Evolutionary conservation across 1,139 yeast genomes (phyloP).

Genomic region (Yamadazyma diddensiae): DNA sequence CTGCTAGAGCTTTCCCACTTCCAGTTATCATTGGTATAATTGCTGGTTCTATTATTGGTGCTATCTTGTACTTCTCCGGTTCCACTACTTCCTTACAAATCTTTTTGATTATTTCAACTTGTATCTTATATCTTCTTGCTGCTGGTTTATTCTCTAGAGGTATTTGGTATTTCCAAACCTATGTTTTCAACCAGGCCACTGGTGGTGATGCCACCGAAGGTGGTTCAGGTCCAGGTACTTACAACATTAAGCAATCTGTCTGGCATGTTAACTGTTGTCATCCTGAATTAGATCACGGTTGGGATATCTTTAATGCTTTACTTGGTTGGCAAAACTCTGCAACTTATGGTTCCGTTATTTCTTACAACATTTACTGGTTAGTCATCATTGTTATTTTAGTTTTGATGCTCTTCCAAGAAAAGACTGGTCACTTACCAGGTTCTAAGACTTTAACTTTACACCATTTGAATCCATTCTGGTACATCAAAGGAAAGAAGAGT

Average conservation of each 20-base stretch:
- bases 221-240: constrained; percentile 92
- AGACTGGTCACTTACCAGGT: constrained; percentile 38
- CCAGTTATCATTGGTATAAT: constrained; percentile 76
- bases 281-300: constrained; percentile 83
- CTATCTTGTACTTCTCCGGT: constrained; percentile 70
- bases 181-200: constrained; percentile 56
- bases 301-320: constrained; percentile 78
- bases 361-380: constrained; percentile 84
- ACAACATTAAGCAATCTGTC: constrained; percentile 69
- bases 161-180: constrained; percentile 78
- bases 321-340: constrained; percentile 49
- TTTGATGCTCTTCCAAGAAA: constrained; percentile 72
- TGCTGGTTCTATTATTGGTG: constrained; percentile 71
- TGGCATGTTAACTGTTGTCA: constrained; percentile 97
- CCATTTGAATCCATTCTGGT: constrained; percentile 68
- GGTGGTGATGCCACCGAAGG: constrained; percentile 90
- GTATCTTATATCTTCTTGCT: constrained; percentile 77
- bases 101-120: constrained; percentile 76
- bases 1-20: constrained; percentile 73
- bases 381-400: constrained; percentile 50
- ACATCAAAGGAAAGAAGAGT: constrained; percentile 66
- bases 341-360: constrained; percentile 80
- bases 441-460: constrained; percentile 48
- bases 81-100: constrained; percentile 72
- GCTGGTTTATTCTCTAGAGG: constrained; percentile 91